Evolutionary conservation across 352 stramenopile genomes (phyloP).

Genomic region (Phytopythium sindhum): DNA sequence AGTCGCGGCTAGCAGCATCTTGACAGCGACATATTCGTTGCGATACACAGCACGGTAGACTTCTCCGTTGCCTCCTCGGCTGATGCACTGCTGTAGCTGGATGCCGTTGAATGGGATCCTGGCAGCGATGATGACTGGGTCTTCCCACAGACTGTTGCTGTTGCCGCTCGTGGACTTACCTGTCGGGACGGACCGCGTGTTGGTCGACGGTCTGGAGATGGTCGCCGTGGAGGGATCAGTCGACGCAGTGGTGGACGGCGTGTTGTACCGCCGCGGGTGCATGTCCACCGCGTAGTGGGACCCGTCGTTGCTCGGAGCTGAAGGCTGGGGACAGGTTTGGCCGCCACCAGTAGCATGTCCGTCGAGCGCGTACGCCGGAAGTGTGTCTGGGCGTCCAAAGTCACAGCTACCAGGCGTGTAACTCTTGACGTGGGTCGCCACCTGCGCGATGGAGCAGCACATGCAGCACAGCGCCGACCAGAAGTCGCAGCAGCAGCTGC

Average conservation of each 20-base stretch:
- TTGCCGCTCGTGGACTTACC: conserved; percentile 11
- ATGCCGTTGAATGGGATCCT: conserved; percentile 30
- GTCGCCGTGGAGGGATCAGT: background rate
- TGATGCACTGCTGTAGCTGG: conserved; percentile 16
- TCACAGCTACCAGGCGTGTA: conserved; percentile 45
- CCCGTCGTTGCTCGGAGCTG: background rate
- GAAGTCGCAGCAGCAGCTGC: conserved; percentile 29
- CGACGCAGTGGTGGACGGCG: background rate
- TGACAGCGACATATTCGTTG: conserved; percentile 33
- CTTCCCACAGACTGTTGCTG: conserved; percentile 18
- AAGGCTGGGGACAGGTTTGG: background rate
- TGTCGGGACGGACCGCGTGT: conserved; percentile 18
- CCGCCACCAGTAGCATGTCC: background rate
- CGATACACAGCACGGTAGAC: conserved; percentile 30
- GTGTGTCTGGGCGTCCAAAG: conserved; percentile 29
- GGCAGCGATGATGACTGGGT: conserved; percentile 15
- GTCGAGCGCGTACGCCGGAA: conserved; percentile 19
- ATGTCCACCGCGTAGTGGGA: background rate
- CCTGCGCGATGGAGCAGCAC: conserved; percentile 49
- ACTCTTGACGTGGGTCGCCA: conserved; percentile 47
- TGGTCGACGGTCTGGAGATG: background rate
- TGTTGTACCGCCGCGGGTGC: background rate
- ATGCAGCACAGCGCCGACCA: conserved; percentile 35
- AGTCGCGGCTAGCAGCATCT: conserved; percentile 28
- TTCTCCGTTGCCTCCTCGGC: conserved; percentile 27